Base-by-base conservation (phyloP, 805 yeast genomes). In the Ogataea ganodermae region DNA sequence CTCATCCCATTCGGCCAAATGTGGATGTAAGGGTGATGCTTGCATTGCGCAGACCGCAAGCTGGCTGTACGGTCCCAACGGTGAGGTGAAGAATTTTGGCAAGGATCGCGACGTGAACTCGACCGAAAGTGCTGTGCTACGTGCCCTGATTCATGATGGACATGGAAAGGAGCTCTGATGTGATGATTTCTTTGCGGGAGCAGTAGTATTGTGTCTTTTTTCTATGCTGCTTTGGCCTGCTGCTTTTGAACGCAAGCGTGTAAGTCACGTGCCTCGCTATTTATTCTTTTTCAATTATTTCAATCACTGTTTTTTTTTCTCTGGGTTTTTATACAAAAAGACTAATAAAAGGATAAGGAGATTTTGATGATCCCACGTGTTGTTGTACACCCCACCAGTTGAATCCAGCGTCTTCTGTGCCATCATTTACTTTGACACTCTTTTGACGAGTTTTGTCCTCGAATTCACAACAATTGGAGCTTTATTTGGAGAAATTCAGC, bases 61-160 rank as follows among this genome's bases (percentile, higher is more conserved):
- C 24, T 68, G 72, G 72, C 51, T 68, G 14, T 68, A 68, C 43
- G 62, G 63, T 2, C 66, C 70, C 9, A 56, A 66, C 26, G 72
- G 72, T 10, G 70, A 67, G 50, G 55, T 68, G 6, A 62, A 59
- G 28, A 45, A 56, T 22, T 22, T 44, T 2, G 47, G 53, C 9
- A 46, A 51, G 12, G 27, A 36, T 14, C 31, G 45, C 6, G 68
- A 61, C 38, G 56, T 64, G 27, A 56, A 54, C 17, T 44, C 62
- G 9, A 62, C 65, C 3, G 70, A 66, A 35, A 60, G 63, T n/a
- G 51, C 57, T 20, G 57, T 64, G 39, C 60, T 65, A 28, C 60
- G 62, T 20, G 55, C 53, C 16, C 47, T 63, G 24, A 51, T 57
- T 14, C 56, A 55, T 32, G 56, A 55, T 28, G 48, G 51, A 9